These are phyloP conservation scores for Eimeria mitis DNA, from an alignment of 169 alveolate species.

Conservation along the genomic window DNA sequence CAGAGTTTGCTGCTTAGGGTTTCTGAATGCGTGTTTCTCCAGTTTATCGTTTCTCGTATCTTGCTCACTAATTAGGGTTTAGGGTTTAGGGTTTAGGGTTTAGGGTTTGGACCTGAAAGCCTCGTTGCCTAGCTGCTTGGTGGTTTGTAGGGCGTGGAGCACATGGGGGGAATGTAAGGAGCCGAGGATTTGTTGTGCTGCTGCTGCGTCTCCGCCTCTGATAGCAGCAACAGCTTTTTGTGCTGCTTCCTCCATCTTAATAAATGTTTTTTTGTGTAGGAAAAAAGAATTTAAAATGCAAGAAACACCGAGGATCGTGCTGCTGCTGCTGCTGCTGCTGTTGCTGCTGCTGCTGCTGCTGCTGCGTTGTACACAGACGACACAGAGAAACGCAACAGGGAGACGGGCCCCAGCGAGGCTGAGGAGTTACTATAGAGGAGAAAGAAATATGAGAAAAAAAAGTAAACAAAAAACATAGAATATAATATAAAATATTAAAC, in stretches of 20 bases:
- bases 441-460: too few species aligned
- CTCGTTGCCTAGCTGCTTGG: neutral
- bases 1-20: too few species aligned
- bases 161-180: neutral
- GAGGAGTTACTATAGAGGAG: neutral
- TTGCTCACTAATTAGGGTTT: too few species aligned
- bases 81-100: neutral
- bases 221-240: slow-evolving; percentile 36
- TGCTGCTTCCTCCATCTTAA: slow-evolving; percentile 38
- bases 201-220: neutral
- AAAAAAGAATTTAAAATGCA: too few species aligned
- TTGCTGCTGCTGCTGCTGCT: neutral
- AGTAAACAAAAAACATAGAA: too few species aligned
- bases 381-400: too few species aligned
- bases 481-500: too few species aligned
- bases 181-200: slow-evolving; percentile 15
- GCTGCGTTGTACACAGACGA: neutral
- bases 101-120: neutral
- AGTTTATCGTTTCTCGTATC: too few species aligned
- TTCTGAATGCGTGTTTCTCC: too few species aligned
- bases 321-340: neutral
- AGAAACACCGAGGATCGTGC: neutral
- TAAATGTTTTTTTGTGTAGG: too few species aligned
- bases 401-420: neutral
- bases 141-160: slow-evolving; percentile 12